Evolutionary conservation across 2,329 filamentous ascomycete genomes (phyloP).

Genomic region (Neonectria hederae): DNA sequence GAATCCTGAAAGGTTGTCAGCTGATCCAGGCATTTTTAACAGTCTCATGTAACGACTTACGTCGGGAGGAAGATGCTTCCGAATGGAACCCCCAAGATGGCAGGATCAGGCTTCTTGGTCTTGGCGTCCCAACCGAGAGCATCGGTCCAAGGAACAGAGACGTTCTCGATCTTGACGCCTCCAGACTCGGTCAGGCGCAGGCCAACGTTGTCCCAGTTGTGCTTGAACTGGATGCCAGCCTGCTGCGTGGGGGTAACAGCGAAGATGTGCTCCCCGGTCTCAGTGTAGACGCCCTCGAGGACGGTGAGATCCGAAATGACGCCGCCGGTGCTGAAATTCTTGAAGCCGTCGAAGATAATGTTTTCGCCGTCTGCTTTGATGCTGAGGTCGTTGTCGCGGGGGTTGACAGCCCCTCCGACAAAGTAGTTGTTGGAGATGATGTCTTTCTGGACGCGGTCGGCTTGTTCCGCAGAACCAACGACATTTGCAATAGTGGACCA

Average conservation of each 20-base stretch:
- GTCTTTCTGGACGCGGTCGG: slow-evolving; percentile 63
- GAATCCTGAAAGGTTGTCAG: slow-evolving; percentile 54
- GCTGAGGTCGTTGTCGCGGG: slow-evolving; percentile 68
- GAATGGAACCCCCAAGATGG: slow-evolving; percentile 62
- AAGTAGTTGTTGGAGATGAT: slow-evolving; percentile 73
- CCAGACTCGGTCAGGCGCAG: slow-evolving; percentile 72
- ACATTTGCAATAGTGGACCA: slow-evolving; percentile 71
- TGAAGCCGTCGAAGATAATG: slow-evolving; percentile 68
- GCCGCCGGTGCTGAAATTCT: slow-evolving; percentile 74
- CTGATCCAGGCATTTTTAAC: background rate
- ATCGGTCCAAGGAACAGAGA: slow-evolving; percentile 66
- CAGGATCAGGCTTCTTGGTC: slow-evolving; percentile 60
- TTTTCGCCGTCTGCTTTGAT: slow-evolving; percentile 64
- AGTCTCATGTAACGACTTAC: slow-evolving; percentile 43
- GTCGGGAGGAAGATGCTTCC: slow-evolving; percentile 68
- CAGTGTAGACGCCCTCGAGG: slow-evolving; percentile 69
- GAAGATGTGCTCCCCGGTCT: slow-evolving; percentile 69
- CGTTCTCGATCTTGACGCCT: slow-evolving; percentile 66
- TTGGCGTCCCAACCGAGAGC: slow-evolving; percentile 67
- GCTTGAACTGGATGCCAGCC: slow-evolving; percentile 63
- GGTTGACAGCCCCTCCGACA: slow-evolving; percentile 72
- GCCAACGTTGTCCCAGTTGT: slow-evolving; percentile 74
- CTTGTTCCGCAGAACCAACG: slow-evolving; percentile 68
- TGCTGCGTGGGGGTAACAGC: slow-evolving; percentile 68
- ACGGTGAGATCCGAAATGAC: slow-evolving; percentile 73